These are phyloP conservation scores for Mortierella sp. DNA, from an alignment of 371 early-diverging fungal genomes.

Conservation along the genomic window DNA sequence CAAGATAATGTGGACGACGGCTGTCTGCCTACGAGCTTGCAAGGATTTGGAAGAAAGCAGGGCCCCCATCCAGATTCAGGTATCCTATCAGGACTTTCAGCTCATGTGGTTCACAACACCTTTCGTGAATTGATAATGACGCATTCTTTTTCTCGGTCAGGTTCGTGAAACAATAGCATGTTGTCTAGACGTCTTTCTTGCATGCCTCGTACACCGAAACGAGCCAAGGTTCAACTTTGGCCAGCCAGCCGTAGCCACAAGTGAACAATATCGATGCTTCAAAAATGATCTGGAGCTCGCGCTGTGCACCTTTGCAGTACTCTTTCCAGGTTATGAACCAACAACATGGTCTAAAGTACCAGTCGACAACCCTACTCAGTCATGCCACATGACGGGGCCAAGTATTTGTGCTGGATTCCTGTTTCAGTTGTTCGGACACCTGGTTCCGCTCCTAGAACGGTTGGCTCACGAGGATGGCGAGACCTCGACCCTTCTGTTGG, in stretches of 20 bases:
- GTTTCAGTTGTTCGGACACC: slow-evolving; percentile 12
- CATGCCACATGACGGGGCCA: neutral
- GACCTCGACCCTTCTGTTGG: slow-evolving; percentile 1
- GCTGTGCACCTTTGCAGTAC: slow-evolving; percentile 13
- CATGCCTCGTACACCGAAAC: slow-evolving; percentile 18
- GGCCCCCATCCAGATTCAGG: neutral
- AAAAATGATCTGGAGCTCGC: slow-evolving; percentile 16
- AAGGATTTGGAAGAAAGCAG: neutral
- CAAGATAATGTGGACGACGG: slow-evolving; percentile 17
- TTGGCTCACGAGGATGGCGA: neutral
- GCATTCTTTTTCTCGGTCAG: neutral
- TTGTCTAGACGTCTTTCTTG: slow-evolving; percentile 29
- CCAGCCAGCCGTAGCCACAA: neutral
- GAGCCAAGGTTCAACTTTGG: slow-evolving; percentile 4
- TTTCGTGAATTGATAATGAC: neutral
- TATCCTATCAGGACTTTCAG: neutral
- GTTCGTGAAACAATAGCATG: slow-evolving; percentile 2
- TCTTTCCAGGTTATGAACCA: slow-evolving; percentile 19
- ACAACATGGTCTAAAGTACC: slow-evolving; percentile 18
- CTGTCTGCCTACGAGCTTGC: slow-evolving; percentile 4
- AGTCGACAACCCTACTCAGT: neutral
- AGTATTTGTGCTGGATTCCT: slow-evolving; percentile 15
- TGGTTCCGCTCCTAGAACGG: slow-evolving; percentile 30
- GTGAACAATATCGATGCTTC: neutral
- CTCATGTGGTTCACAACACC: neutral